Base-by-base conservation (phyloP, 805 yeast genomes). In the Suhomyces pyralidae region DNA sequence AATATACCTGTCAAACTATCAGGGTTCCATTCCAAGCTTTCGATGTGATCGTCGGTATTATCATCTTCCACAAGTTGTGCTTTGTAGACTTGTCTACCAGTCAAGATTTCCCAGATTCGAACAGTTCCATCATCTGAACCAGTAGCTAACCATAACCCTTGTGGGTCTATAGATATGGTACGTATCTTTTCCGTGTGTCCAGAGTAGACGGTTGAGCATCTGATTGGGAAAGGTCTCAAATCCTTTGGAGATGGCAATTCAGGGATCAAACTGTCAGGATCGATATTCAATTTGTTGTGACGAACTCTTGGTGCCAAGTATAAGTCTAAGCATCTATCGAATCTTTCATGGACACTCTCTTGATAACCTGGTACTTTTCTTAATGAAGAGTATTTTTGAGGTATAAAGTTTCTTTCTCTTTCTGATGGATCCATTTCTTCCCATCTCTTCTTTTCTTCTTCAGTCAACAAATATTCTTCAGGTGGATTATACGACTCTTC, bases 401-500 rank as follows among this genome's bases (percentile, higher is more conserved):
- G 97, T 20, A 92, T 51, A 66, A 83, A 90, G 65, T 88, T 85
- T 56, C 80, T 77, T 58, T 86, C 94, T 59, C 97, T 81, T 59
- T 91, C 97, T 49, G 77, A 73, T 26, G 91, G 90, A 42, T 86
- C 94, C 38, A 76, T 68, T 45, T 80, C 81, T 58, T 82, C 81
- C 89, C 93, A 89, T 61, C 80, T 76, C 59, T 84, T 78, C 58
- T 73, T 76, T 67, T 93, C 98, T 63, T 90, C 93, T 46, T 83
- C 88, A 12, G 84, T 84, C 55, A 90, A 73, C 59, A 94, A 73
- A 64, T 94, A 94, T 76, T 94, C 99, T 64, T 81, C 97, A 5
- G 99, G 99, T 36, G 99, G 99, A 66, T 94, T 94, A 70, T 94
- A 94, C 62, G 94, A 85, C 74, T 93, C 97, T 60, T 93, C 99